Percentiles rank a stretch among this genome's conserved stretches.
These are phyloP conservation scores for Mycena leptocephala DNA, from an alignment of 768 basidiomycete species.

Conservation along the genomic window DNA sequence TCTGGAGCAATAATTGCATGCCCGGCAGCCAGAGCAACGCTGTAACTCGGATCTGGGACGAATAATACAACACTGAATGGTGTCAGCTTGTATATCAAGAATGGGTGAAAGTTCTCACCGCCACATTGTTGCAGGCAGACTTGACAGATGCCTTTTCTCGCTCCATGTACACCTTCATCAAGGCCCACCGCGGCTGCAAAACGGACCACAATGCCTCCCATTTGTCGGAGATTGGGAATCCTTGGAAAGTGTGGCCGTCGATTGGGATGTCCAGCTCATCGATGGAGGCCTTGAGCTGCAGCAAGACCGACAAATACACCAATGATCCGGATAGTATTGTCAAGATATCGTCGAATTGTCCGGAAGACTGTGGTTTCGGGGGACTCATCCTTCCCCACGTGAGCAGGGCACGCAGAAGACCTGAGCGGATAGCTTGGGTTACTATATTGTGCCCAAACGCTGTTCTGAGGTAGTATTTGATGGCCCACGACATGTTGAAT, in stretches of 20 bases:
- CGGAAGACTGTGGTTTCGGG: not conserved
- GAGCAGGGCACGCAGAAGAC: not conserved
- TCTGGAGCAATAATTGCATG: not conserved
- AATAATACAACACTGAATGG: not conserved
- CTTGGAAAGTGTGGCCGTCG: not conserved
- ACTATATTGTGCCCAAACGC: not conserved
- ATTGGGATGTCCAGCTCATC: not conserved
- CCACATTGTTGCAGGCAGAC: not conserved
- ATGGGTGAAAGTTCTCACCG: not conserved
- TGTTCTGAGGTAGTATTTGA: not conserved
- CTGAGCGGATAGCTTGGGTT: not conserved
- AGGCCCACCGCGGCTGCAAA: not conserved
- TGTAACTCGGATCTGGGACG: not conserved
- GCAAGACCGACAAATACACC: not conserved
- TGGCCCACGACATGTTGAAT: not conserved
- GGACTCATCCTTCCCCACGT: not conserved
- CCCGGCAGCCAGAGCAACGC: not conserved
- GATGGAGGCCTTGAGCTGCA: not conserved
- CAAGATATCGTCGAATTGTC: not conserved
- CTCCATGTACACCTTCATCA: not conserved
- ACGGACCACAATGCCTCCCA: not conserved
- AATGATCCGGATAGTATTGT: not conserved
- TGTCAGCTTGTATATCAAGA: not conserved
- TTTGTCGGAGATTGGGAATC: not conserved
- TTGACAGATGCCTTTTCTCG: not conserved